Evolutionary conservation across 148 eudicot genomes (phyloP).

Genomic region (Amaranthus palmeri): DNA sequence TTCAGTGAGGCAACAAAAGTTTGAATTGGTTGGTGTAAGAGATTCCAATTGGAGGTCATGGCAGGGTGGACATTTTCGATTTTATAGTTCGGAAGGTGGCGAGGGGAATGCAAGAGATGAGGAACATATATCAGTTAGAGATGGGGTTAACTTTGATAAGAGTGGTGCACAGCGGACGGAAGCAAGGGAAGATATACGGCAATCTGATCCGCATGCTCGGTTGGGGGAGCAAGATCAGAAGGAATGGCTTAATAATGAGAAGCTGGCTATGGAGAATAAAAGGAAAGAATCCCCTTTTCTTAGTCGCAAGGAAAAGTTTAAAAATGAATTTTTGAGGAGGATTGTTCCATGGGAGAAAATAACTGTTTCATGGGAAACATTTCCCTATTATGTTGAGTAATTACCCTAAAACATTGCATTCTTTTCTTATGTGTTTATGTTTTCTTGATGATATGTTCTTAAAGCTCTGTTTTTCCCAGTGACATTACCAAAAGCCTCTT

Average conservation of each 20-base stretch:
- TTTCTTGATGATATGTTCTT: slow-evolving; percentile 12
- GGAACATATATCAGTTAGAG: slow-evolving; percentile 42
- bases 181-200: slow-evolving; percentile 24
- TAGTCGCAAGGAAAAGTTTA: slow-evolving; percentile 65
- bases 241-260: slow-evolving; percentile 90
- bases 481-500: slow-evolving; percentile 70
- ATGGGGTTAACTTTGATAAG: slow-evolving; percentile 41
- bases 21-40: slow-evolving; percentile 30
- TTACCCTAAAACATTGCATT: slow-evolving; percentile 18
- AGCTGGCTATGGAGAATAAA: slow-evolving; percentile 70
- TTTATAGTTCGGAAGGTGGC: slow-evolving; percentile 82
- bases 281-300: slow-evolving; percentile 86
- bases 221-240: slow-evolving; percentile 92
- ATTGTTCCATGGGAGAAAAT: slow-evolving; percentile 92
- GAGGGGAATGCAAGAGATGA: slow-evolving; percentile 75
- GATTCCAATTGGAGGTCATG: too few relatives aligned
- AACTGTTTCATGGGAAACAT: slow-evolving; percentile 90
- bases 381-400: slow-evolving; percentile 86
- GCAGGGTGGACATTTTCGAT: slow-evolving; percentile 35
- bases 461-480: slow-evolving; percentile 39
- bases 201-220: slow-evolving; percentile 67
- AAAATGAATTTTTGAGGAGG: slow-evolving; percentile 79
- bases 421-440: background rate
- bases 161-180: slow-evolving; percentile 32
- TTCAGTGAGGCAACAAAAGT: slow-evolving; percentile 32